Percentiles rank a stretch among this genome's conserved stretches.
Evolutionary conservation across 2,329 filamentous ascomycete genomes (phyloP).

Genomic region (Calonectria crousiana): DNA sequence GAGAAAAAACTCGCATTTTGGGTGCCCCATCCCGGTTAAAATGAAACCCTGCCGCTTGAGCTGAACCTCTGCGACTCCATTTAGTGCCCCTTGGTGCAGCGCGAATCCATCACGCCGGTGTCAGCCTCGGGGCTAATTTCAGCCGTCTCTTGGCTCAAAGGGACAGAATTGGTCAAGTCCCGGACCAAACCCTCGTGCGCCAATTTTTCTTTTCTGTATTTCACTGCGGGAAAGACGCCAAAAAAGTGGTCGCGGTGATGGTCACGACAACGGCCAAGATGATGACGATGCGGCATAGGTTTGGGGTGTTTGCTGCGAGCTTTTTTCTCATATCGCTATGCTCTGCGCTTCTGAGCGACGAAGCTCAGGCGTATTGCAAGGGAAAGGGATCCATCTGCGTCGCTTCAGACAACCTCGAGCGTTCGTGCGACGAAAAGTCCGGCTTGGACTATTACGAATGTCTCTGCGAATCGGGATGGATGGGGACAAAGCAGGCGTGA

Average conservation of each 20-base stretch:
- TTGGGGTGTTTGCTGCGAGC: background rate
- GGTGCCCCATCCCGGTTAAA: background rate
- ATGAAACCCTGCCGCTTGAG: background rate
- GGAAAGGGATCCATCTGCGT: constrained; percentile 34
- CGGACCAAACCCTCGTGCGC: background rate
- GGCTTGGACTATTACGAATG: constrained; percentile 25
- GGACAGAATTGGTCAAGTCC: background rate
- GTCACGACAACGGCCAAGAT: background rate
- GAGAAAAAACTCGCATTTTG: background rate
- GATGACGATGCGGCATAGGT: background rate
- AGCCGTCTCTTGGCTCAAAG: background rate
- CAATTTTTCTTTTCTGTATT: background rate
- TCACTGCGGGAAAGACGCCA: background rate
- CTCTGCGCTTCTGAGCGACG: constrained; percentile 19
- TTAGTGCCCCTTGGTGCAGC: background rate
- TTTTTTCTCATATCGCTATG: constrained; percentile 21
- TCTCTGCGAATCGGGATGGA: constrained; percentile 30
- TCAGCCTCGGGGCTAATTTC: constrained; percentile 10
- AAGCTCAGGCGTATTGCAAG: constrained; percentile 28
- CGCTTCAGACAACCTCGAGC: constrained; percentile 23
- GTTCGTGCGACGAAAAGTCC: constrained; percentile 26
- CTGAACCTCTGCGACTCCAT: background rate
- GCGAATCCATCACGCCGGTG: background rate
- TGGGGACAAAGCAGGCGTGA: constrained; percentile 28
- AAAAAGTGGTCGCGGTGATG: background rate